Evolutionary conservation across 768 basidiomycete species (phyloP).

Genomic region (Naematelia aurantialba): DNA sequence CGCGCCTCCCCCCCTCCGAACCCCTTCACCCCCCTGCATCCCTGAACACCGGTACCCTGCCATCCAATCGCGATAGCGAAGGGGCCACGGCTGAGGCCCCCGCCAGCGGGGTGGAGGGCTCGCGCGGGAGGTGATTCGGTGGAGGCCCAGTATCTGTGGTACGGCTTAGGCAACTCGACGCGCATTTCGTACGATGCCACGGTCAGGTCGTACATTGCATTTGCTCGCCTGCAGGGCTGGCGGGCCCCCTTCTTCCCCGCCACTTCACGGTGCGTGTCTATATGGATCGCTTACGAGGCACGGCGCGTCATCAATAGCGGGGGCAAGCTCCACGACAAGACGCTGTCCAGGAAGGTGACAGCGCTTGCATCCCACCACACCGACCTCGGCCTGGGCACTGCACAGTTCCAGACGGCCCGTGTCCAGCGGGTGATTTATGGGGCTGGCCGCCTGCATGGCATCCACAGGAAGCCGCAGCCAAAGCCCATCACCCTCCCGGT

Average conservation of each 20-base stretch:
- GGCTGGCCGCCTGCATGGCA: neutral
- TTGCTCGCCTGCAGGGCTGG: neutral
- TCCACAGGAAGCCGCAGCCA: neutral
- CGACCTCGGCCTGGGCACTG: conserved; percentile 1
- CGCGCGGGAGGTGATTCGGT: neutral
- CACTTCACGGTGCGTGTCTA: neutral
- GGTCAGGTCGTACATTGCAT: too few relatives aligned
- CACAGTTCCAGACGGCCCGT: neutral
- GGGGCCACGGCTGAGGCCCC: too few relatives aligned
- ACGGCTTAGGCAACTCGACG: conserved; percentile 1
- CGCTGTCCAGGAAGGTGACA: neutral
- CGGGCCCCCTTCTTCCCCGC: neutral
- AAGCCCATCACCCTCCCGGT: conserved; percentile 7
- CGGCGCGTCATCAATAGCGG: neutral
- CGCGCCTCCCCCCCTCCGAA: neutral
- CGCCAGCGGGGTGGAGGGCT: neutral
- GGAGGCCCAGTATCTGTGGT: neutral
- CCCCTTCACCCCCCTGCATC: too few relatives aligned
- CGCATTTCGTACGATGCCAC: neutral
- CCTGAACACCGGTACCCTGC: too few relatives aligned
- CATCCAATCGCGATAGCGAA: too few relatives aligned
- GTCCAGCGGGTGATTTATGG: conserved; percentile 1
- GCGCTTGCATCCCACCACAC: conserved; percentile 1
- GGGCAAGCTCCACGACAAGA: neutral
- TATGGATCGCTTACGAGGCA: conserved; percentile 5